Evolutionary conservation across 495 filamentous ascomycete species (phyloP), one percentile per base, ranked within the genome.

Genomic region (Neurospora sp.): DNA sequence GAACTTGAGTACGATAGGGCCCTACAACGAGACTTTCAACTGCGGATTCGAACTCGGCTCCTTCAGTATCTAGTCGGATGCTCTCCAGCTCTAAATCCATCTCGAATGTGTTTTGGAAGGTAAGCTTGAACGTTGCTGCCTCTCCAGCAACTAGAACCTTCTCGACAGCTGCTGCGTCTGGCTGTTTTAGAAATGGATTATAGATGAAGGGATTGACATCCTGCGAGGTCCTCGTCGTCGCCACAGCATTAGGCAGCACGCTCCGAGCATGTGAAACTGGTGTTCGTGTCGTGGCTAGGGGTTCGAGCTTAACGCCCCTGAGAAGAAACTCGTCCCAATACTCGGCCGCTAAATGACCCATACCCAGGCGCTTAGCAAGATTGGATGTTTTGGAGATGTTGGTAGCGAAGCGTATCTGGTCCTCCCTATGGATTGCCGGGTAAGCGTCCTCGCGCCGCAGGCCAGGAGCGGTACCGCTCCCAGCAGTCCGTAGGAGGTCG

Each of bases 261-360:
- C 87, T 87, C 75, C 89, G 91, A 4, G 85, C 88, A 75, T 93
- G 94, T 9, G 91, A 86, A 73, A 92, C 87, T 20, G 94, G 90
- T n/a, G 86, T 86, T 74, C 83, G 79, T 10, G 82, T 82, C 14
- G 75, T 69, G 18, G 85, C 79, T 42, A 86, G 75, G 18, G 86
- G 80, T 71, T 88, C 85, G 37, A 96, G 80, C 68, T 92, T 89
- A 40, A 99, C 85, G 74, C 90, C 94, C 40, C 96, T 89, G 48
- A 99, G 85, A 0, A 99, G 86, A 77, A 99, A 98, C 68, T 95
- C 92, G 80, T 99, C 96, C 96, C 96, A 99, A 77, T 97, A 99
- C 70, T 95, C 91, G 20, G 92, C 93, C 71, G 91, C 87, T 65
- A 95, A 79, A 72, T 89, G 78, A 5, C 85, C 80, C 3, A 93